These are phyloP conservation scores for Clavispora fructus DNA, from an alignment of 805 yeast genomes.

Conservation along the genomic window DNA sequence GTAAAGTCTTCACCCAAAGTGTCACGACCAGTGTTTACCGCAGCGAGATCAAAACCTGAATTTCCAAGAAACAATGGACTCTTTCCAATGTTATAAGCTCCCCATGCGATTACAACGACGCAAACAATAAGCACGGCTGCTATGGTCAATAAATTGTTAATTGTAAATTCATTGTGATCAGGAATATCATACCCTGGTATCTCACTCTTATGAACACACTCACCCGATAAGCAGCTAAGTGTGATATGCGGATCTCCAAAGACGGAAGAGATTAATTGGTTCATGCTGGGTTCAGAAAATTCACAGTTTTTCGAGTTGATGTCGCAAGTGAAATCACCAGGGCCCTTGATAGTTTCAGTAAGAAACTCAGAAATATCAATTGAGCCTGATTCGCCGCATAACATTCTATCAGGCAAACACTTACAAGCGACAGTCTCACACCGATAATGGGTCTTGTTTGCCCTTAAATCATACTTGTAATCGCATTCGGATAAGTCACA, in stretches of 20 bases:
- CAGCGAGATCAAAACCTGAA: conserved; percentile 10
- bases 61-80: conserved; percentile 51
- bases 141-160: conserved; percentile 44
- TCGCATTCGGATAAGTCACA: conserved; percentile 78
- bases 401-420: conserved; percentile 87
- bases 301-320: conserved; percentile 54
- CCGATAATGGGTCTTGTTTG: conserved; percentile 68
- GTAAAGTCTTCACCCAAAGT: conserved; percentile 50
- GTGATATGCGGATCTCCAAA: conserved; percentile 95
- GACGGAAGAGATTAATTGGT: conserved; percentile 79
- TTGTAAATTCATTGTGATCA: conserved; percentile 38
- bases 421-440: conserved; percentile 79
- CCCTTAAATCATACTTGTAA: conserved; percentile 54
- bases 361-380: conserved; percentile 92
- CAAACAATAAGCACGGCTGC: conserved; percentile 39
- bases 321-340: conserved; percentile 88
- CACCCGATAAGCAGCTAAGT: conserved; percentile 76
- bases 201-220: conserved; percentile 87
- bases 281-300: conserved; percentile 95
- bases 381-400: conserved; percentile 92
- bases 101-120: conserved; percentile 36
- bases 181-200: conserved; percentile 87
- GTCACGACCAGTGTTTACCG: conserved; percentile 16
- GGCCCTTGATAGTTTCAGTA: conserved; percentile 85
- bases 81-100: conserved; percentile 46